Base-by-base conservation (phyloP, 805 yeast species). In the Saturnispora quitensis region DNA sequence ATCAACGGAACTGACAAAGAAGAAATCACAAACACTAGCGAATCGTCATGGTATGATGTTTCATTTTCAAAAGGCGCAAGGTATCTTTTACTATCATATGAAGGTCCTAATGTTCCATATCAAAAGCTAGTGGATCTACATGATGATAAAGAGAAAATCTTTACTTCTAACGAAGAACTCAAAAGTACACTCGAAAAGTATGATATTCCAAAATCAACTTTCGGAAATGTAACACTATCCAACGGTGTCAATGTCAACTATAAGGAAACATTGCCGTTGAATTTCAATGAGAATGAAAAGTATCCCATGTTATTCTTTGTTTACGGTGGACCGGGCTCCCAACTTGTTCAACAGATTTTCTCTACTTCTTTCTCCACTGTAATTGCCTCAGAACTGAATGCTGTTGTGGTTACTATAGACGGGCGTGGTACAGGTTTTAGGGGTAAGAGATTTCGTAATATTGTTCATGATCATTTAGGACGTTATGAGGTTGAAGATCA, bases 311-410 rank as follows among this genome's bases (percentile, higher is more conserved):
- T 93, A 53, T 91, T 93, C 64, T 89, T 76, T 63, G 89, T 89
- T 4, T 93, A 93, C 63, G 97, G 97, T 22, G 99, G 99, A 0
- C 99, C 99, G 8, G 93, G 89, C 35, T 86, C 96, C 5, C 98
- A 93, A 66, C 73, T 78, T 50, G 97, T 91, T 6, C 70, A 74
- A 43, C 80, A 85, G 55, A 63, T 70, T 13, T 89, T 81, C 61
- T 63, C 76, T 0, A 69, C 85, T 33, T 69, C 74, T 5, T 90
- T 89, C 67, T 85, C 90, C 55, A 78, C 85, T 28, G 82, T 86
- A 10, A 78, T 86, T 40, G 84, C 96, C 0, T 78, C 96, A 1
- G 83, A 82, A 58, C 72, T 86, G 56, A 76, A 84, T 60, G 88
- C 95, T 2, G 77, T 93, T 47, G 96, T 93, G 8, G 96, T 93